These are phyloP conservation scores for Neurospora cerealis DNA, from an alignment of 495 filamentous ascomycete genomes.

Conservation along the genomic window DNA sequence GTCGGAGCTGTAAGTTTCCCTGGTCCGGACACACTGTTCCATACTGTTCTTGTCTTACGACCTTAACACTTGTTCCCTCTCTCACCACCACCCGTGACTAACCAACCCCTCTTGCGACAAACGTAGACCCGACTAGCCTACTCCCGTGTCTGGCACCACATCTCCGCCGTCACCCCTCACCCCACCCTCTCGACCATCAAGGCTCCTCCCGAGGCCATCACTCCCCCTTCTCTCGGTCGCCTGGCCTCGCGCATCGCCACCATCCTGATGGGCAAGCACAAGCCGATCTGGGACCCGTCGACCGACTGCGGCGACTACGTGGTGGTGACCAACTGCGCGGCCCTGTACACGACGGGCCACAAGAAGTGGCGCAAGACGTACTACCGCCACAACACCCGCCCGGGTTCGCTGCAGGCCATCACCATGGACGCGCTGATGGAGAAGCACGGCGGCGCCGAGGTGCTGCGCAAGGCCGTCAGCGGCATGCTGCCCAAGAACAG, in stretches of 20 bases:
- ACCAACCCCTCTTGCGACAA: conserved; percentile 17
- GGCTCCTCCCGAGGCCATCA: conserved; percentile 42
- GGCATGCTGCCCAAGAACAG: conserved; percentile 98
- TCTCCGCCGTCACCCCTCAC: conserved; percentile 53
- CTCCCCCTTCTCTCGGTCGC: conserved; percentile 67
- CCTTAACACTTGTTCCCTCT: conserved; percentile 9
- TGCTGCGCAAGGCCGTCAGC: conserved; percentile 80
- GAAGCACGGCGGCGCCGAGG: conserved; percentile 91
- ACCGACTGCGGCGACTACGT: conserved; percentile 99
- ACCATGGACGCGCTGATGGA: conserved; percentile 91
- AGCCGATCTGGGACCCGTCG: conserved; percentile 91
- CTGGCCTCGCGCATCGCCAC: conserved; percentile 85
- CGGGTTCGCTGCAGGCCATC: conserved; percentile 75
- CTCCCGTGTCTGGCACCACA: conserved; percentile 88
- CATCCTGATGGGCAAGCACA: conserved; percentile 97
- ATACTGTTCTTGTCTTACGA: neutral
- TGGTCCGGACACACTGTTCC: neutral
- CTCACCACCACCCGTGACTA: conserved; percentile 47
- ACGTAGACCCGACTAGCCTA: conserved; percentile 89
- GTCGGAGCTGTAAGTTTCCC: conserved; percentile 11
- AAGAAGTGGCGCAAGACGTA: conserved; percentile 92
- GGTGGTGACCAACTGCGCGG: conserved; percentile 79
- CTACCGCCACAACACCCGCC: conserved; percentile 84
- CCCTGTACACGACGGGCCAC: conserved; percentile 79
- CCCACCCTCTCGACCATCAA: conserved; percentile 41